A percentile compares a stretch with the other conserved stretches of the same genome.
Conservation (phyloP, 1,139 yeast genomes). For the Trichomonascaceae sp. region DNA sequence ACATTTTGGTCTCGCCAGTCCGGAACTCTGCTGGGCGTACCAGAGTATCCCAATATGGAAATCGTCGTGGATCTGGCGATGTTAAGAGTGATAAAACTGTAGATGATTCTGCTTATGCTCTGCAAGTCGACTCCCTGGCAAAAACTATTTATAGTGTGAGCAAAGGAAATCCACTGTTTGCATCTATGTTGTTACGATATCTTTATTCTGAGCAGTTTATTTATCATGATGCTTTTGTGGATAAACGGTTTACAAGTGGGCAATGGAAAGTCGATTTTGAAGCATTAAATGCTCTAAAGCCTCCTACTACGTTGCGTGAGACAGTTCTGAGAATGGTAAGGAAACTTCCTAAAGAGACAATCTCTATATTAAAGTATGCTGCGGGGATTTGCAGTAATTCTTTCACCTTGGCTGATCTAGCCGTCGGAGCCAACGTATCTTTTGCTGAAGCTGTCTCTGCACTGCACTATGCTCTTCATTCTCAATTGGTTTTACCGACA, state of each 20-base stretch:
- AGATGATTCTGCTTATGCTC: conserved; percentile 16
- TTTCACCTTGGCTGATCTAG: conserved; percentile 42
- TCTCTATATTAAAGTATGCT: conserved; percentile 38
- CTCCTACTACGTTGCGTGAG: conserved; percentile 24
- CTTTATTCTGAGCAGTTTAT: conserved; percentile 22
- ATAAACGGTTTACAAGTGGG: conserved; percentile 20
- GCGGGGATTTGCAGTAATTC: conserved; percentile 41
- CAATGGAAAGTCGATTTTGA: conserved; percentile 29
- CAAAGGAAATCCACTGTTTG: conserved; percentile 30
- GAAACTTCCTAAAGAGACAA: conserved; percentile 23
- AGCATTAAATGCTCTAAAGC: conserved; percentile 16
- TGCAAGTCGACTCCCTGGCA: conserved; percentile 26
- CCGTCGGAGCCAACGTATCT: conserved; percentile 37
- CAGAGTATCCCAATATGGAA: not conserved
- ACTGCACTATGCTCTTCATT: conserved; percentile 36
- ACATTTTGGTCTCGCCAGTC: conserved; percentile 18
- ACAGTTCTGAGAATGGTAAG: conserved; percentile 24
- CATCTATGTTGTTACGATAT: conserved; percentile 21
- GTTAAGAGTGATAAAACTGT: not conserved
- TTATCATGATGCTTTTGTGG: conserved; percentile 19
- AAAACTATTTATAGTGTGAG: conserved; percentile 25
- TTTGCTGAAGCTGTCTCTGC: conserved; percentile 30
- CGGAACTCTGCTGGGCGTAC: not conserved
- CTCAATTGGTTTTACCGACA: conserved; percentile 37
- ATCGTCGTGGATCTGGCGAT: not conserved